Percentiles rank a stretch among this genome's conserved stretches.
Evolutionary conservation across 1,139 yeast species (phyloP).

Genomic region (Geotrichum fermentans): DNA sequence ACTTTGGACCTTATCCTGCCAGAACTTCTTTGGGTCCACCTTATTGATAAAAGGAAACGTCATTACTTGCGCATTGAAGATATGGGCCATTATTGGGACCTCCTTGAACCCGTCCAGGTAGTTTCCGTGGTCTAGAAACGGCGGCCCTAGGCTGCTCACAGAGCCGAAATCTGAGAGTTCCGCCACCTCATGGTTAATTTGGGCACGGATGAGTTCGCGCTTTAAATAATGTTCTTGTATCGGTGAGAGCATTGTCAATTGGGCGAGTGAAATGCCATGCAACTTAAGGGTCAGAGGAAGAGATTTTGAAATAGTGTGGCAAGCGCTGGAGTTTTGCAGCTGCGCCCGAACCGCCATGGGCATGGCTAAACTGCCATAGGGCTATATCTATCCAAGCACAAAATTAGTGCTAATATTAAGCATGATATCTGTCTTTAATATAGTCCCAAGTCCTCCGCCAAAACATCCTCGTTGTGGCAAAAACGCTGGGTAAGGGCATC

Average conservation of each 20-base stretch:
- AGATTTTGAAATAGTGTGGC: neutral
- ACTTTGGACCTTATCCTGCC: slow-evolving; percentile 75
- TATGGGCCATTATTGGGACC: slow-evolving; percentile 64
- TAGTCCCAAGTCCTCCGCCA: neutral
- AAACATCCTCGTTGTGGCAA: neutral
- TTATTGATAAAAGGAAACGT: slow-evolving; percentile 68
- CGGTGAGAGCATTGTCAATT: slow-evolving; percentile 7
- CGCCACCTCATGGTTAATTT: slow-evolving; percentile 59
- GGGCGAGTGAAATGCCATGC: neutral
- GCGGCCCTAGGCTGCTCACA: slow-evolving; percentile 64
- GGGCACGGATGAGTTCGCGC: slow-evolving; percentile 63
- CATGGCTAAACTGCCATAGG: too few species aligned
- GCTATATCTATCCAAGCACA: neutral
- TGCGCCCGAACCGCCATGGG: too few species aligned
- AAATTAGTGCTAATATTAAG: neutral
- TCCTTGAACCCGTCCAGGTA: slow-evolving; percentile 29
- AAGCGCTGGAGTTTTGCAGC: neutral
- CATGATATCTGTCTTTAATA: neutral
- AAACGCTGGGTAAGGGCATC: slow-evolving; percentile 7
- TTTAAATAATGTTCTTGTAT: slow-evolving; percentile 79
- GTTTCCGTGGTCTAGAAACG: slow-evolving; percentile 43
- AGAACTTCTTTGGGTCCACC: slow-evolving; percentile 54
- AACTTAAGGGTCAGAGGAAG: neutral
- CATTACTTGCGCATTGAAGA: slow-evolving; percentile 55
- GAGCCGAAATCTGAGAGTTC: slow-evolving; percentile 55